Base-by-base conservation (phyloP, 176 grass and related monocot species). In the Carex kokanica region DNA sequence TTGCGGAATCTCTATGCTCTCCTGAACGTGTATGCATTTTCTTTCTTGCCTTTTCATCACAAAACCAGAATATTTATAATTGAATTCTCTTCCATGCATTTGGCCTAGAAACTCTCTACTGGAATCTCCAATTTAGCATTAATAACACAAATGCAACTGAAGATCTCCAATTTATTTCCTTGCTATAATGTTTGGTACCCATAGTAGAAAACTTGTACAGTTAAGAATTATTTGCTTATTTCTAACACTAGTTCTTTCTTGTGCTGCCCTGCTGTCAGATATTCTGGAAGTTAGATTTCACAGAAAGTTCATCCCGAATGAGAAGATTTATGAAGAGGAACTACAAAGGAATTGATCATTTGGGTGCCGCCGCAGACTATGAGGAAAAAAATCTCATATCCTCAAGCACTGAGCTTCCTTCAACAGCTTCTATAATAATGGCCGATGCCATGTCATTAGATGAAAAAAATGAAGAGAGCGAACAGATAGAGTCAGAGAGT, bases 311-410 rank as follows among this genome's bases (percentile, higher is more conserved):
- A 82, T 98, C 93, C 62, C 89, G 96, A 78, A 98, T 98, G 93
- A 98, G 96, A 93, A 91, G 91, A 87, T 98, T 91, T 93, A 70
- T 95, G 86, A 98, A 98, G 89, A 95, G 92, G 58, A 93, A 95
- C 79, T 93, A 95, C 64, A 93, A 93, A 60, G 92, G 96, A 83
- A 88, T 88, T 77, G 91, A 98, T 68, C 96, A 99, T 93, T 88
- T 95, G 74, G 96, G 96, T 64, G 93, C 96, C 53, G 96, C 96
- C 81, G 93, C 96, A 82, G 93, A 95, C 75, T 95, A 95, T 74
- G 93, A 95, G 43, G 96, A 95, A 20, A 66, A 88, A n/a, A 86
- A 92, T 17, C 88, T 93, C 84, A 82, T 94, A 85, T 87, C 61
- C 80, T 56, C 71, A 80, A 66, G 31, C 83, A 85, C 51, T 12